A percentile compares a stretch with the other conserved stretches of the same genome.
These are phyloP conservation scores for Penicillium verhagenii DNA, from an alignment of 495 filamentous ascomycete species.

Conservation along the genomic window DNA sequence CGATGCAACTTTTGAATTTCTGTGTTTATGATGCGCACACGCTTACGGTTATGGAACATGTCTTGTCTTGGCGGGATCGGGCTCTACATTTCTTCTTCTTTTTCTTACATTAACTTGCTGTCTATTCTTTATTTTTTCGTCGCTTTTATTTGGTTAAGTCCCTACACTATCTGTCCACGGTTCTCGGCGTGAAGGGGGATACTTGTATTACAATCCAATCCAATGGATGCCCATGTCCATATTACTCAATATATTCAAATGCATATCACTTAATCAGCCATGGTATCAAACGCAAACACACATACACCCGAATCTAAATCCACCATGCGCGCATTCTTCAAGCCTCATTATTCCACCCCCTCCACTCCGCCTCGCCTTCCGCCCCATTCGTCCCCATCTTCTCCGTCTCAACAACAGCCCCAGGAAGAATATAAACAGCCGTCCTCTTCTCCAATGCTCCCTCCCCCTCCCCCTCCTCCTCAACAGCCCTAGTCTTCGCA, in stretches of 20 bases:
- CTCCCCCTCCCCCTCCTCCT: neutral
- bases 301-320: neutral
- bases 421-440: constrained; percentile 62
- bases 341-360: constrained; percentile 16
- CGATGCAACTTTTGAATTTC: neutral
- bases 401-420: constrained; percentile 52
- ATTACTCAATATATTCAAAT: neutral
- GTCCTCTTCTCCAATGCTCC: constrained; percentile 23
- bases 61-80: constrained; percentile 5
- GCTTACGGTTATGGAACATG: constrained; percentile 10
- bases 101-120: neutral
- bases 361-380: constrained; percentile 40
- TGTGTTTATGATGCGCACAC: constrained; percentile 3
- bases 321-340: neutral
- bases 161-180: neutral
- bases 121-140: neutral
- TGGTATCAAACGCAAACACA: too few relatives aligned
- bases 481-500: neutral
- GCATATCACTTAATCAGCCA: too few relatives aligned
- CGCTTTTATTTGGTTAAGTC: neutral
- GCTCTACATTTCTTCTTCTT: neutral
- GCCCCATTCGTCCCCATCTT: constrained; percentile 28
- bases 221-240: constrained; percentile 1
- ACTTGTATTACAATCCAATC: neutral
- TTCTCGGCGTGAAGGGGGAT: constrained; percentile 2